Evolutionary conservation across 805 yeast species (phyloP).

Genomic region (Candida jianshihensis): DNA sequence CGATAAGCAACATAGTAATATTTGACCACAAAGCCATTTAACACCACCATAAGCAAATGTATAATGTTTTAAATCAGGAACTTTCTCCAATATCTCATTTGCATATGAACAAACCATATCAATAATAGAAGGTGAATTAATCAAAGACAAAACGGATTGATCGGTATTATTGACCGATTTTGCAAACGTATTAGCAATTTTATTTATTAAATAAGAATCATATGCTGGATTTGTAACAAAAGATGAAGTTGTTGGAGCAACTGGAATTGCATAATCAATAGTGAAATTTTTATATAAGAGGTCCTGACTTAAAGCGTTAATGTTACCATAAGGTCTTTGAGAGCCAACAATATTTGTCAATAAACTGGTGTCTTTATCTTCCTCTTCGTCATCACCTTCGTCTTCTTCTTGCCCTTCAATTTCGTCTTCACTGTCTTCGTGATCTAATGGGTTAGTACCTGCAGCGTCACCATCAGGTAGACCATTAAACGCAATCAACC

Average conservation of each 20-base stretch:
- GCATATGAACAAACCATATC: slow-evolving; percentile 12
- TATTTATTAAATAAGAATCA: slow-evolving; percentile 7
- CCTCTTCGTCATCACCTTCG: slow-evolving; percentile 1
- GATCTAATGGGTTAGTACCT: too few species aligned
- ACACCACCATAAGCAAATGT: slow-evolving; percentile 12
- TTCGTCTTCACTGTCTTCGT: neutral
- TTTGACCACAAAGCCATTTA: slow-evolving; percentile 12
- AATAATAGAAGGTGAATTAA: slow-evolving; percentile 7
- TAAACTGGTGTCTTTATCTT: too few species aligned
- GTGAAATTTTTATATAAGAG: slow-evolving; percentile 7
- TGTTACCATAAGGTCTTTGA: too few species aligned
- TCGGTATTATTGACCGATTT: slow-evolving; percentile 6
- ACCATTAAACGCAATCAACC: neutral
- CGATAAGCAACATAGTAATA: slow-evolving; percentile 6
- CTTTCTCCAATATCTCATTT: slow-evolving; percentile 8
- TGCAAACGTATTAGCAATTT: slow-evolving; percentile 7
- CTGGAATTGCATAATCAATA: slow-evolving; percentile 3
- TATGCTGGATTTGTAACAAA: neutral
- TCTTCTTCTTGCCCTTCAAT: slow-evolving; percentile 1
- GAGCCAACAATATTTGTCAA: too few species aligned
- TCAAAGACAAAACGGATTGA: neutral
- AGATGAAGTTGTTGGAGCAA: neutral
- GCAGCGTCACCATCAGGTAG: neutral
- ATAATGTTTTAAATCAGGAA: slow-evolving; percentile 9
- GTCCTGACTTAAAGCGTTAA: neutral